Evolutionary conservation across 2,329 filamentous ascomycete species (phyloP).

Genomic region (Fusarium agapanthi): DNA sequence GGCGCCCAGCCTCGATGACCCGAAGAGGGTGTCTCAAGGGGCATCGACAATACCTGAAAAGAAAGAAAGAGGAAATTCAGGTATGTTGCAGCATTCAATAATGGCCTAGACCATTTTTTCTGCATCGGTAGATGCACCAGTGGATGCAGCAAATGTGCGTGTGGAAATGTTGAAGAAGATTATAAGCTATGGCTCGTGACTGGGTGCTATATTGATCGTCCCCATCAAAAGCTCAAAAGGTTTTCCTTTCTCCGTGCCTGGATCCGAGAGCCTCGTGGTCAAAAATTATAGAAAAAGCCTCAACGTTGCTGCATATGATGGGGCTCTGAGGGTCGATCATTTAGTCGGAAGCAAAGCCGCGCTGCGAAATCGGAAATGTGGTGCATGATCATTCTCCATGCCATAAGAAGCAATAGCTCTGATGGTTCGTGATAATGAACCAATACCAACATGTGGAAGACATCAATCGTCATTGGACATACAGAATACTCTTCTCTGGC

Average conservation of each 20-base stretch:
- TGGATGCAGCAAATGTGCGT: neutral
- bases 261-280: neutral
- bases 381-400: neutral
- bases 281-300: constrained; percentile 7
- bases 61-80: neutral
- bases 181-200: neutral
- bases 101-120: constrained; percentile 16
- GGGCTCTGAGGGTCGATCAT: constrained; percentile 7
- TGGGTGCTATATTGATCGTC: neutral
- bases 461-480: neutral
- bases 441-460: constrained; percentile 4
- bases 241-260: neutral
- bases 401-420: neutral
- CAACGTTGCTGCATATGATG: constrained; percentile 31
- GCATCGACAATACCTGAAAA: neutral
- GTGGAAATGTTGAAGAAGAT: neutral
- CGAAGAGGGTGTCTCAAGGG: constrained; percentile 11
- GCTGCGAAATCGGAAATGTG: constrained; percentile 18
- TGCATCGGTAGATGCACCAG: neutral
- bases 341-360: constrained; percentile 4
- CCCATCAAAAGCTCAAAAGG: neutral
- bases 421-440: neutral
- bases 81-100: constrained; percentile 5
- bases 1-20: constrained; percentile 30
- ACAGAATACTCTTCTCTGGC: neutral